Conservation (phyloP, 2,329 filamentous ascomycete species). For the Trichoderma endophyticum region DNA sequence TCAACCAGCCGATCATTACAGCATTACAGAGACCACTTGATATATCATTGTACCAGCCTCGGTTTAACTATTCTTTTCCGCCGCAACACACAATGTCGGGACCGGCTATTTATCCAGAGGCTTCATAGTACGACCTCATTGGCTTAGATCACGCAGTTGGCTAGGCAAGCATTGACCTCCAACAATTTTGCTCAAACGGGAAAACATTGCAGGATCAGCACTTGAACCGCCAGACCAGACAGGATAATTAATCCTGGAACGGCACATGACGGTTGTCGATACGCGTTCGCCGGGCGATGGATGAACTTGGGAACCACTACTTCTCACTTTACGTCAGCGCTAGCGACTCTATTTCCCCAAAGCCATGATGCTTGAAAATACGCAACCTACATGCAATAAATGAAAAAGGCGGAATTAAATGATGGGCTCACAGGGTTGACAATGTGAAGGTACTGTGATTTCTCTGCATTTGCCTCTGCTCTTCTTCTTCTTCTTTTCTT, state of each 20-base stretch:
- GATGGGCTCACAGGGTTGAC: not conserved
- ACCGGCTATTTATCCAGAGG: too few relatives aligned
- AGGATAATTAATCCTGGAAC: not conserved
- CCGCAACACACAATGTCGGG: not conserved
- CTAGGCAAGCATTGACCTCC: not conserved
- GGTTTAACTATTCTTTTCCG: not conserved
- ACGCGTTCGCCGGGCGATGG: not conserved
- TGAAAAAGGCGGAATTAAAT: not conserved
- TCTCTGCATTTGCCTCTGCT: not conserved
- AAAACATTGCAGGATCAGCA: not conserved
- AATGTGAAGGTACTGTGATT: conserved; percentile 1
- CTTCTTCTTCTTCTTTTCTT: not conserved
- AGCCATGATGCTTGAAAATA: not conserved
- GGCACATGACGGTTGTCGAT: not conserved
- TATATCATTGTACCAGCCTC: not conserved
- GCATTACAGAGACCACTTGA: not conserved
- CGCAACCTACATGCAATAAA: not conserved
- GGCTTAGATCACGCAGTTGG: not conserved
- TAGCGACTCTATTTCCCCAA: not conserved
- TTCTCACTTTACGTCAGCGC: not conserved
- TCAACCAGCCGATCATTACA: not conserved
- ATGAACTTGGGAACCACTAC: not conserved
- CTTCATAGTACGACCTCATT: not conserved
- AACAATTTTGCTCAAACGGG: not conserved
- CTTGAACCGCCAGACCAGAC: not conserved